These are phyloP conservation scores for Xylariaceae sp. DNA, from an alignment of 2,329 filamentous ascomycete genomes.

Conservation along the genomic window DNA sequence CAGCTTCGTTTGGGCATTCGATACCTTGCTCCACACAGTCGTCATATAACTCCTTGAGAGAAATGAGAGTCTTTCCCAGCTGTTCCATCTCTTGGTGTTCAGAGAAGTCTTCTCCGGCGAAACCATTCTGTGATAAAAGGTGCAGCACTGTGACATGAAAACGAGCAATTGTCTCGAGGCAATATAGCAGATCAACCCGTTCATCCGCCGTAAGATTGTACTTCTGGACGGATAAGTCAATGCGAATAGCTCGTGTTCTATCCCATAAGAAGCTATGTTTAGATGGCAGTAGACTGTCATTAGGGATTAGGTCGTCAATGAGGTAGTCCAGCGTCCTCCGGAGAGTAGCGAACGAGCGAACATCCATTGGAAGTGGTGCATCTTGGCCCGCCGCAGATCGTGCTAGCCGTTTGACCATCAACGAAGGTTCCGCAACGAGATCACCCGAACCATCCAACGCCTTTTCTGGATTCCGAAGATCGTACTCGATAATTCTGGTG, in stretches of 20 bases:
- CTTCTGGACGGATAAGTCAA: constrained; percentile 63
- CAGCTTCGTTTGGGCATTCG: constrained; percentile 57
- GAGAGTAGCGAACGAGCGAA: constrained; percentile 57
- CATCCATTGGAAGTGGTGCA: constrained; percentile 63
- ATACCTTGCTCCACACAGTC: constrained; percentile 58
- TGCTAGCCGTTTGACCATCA: constrained; percentile 65
- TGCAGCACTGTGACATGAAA: constrained; percentile 65
- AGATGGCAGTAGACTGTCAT: constrained; percentile 50
- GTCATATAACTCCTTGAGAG: constrained; percentile 62
- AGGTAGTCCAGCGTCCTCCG: constrained; percentile 60
- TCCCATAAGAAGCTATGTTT: constrained; percentile 66
- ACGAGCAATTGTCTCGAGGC: constrained; percentile 61
- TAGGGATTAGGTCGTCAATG: constrained; percentile 53
- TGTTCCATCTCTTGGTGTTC: constrained; percentile 66
- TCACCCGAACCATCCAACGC: constrained; percentile 37
- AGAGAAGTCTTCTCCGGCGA: constrained; percentile 57
- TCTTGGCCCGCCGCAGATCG: constrained; percentile 66
- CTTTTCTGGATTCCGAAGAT: constrained; percentile 55
- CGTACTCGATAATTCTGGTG: constrained; percentile 57
- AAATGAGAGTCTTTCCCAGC: constrained; percentile 60
- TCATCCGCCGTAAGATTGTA: constrained; percentile 56
- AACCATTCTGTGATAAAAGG: constrained; percentile 54
- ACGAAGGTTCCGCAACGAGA: constrained; percentile 44
- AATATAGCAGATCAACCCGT: constrained; percentile 56
- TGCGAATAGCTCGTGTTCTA: constrained; percentile 61